Percentiles rank a stretch among this genome's conserved stretches.
Conservation (phyloP, 306 rosid genomes). For the Boehmeria nivea region DNA sequence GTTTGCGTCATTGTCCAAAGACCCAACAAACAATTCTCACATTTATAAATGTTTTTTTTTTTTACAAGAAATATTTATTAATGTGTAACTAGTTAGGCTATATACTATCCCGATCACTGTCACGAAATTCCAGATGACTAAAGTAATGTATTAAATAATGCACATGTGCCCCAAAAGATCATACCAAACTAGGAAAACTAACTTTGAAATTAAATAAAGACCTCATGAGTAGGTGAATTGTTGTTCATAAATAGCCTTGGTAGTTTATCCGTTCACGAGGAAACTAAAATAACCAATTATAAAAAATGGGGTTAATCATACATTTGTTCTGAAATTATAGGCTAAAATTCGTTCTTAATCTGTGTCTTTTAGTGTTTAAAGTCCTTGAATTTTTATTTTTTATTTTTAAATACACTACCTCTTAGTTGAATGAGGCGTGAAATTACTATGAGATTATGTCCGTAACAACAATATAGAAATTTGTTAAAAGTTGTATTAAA, state of each 20-base stretch:
- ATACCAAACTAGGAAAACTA: slow-evolving; percentile 4
- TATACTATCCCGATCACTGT: slow-evolving; percentile 17
- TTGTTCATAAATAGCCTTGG: background rate
- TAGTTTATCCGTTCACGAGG: background rate
- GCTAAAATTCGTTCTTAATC: no score
- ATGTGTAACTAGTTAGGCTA: slow-evolving; percentile 1
- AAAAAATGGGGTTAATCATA: no score
- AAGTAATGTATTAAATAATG: slow-evolving; percentile 4
- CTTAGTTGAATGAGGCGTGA: no score
- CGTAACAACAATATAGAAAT: no score
- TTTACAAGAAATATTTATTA: slow-evolving; percentile 7
- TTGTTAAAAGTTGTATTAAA: no score
- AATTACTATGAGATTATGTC: no score
- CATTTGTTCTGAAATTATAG: no score
- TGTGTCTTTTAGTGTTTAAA: no score
- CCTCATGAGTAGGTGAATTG: background rate
- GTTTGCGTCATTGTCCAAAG: slow-evolving; percentile 18
- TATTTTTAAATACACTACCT: no score
- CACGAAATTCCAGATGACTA: slow-evolving; percentile 21
- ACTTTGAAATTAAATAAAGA: slow-evolving; percentile 5
- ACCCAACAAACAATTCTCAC: background rate
- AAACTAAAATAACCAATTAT: background rate
- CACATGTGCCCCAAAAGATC: background rate
- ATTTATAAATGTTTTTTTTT: no score
- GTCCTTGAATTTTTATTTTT: no score